These are phyloP conservation scores for Holtermannia corniformis DNA, from an alignment of 768 basidiomycete genomes.

Conservation along the genomic window DNA sequence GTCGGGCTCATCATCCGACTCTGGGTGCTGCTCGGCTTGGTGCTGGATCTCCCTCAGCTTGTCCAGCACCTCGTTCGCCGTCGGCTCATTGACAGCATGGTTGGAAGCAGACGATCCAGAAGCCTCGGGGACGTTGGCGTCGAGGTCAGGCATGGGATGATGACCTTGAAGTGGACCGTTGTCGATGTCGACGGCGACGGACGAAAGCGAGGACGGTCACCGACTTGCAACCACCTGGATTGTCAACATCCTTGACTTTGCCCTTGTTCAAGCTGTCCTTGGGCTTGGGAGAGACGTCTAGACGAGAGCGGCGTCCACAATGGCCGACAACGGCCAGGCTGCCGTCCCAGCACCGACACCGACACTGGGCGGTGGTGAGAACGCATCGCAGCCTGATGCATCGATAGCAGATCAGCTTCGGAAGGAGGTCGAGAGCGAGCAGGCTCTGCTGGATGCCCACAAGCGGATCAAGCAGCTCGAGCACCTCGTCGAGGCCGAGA, in stretches of 20 bases:
- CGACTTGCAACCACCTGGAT: too few relatives aligned
- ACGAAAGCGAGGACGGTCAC: too few relatives aligned
- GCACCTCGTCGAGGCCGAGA: slow-evolving; percentile 55
- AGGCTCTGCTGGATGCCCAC: slow-evolving; percentile 31
- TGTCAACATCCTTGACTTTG: not conserved
- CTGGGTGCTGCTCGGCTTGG: slow-evolving; percentile 20
- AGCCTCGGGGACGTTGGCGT: not conserved
- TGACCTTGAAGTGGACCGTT: too few relatives aligned
- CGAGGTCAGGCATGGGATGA: not conserved
- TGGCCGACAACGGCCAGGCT: not conserved
- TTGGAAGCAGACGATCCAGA: not conserved
- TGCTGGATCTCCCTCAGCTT: slow-evolving; percentile 29
- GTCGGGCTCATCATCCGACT: slow-evolving; percentile 10
- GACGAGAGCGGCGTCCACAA: not conserved
- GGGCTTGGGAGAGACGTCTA: not conserved
- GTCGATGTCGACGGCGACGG: not conserved
- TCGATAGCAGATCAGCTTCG: slow-evolving; percentile 16
- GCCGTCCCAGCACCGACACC: slow-evolving; percentile 1
- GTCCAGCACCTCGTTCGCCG: slow-evolving; percentile 23
- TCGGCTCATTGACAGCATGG: not conserved
- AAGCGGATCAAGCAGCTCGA: slow-evolving; percentile 17
- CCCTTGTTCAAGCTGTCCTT: not conserved
- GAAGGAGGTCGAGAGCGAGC: slow-evolving; percentile 31
- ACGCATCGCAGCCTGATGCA: not conserved
- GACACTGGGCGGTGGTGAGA: not conserved